Percentiles rank a stretch among this genome's conserved stretches.
Evolutionary conservation across 2,329 filamentous ascomycete genomes (phyloP).

Genomic region (Calonectria pauciramosa): DNA sequence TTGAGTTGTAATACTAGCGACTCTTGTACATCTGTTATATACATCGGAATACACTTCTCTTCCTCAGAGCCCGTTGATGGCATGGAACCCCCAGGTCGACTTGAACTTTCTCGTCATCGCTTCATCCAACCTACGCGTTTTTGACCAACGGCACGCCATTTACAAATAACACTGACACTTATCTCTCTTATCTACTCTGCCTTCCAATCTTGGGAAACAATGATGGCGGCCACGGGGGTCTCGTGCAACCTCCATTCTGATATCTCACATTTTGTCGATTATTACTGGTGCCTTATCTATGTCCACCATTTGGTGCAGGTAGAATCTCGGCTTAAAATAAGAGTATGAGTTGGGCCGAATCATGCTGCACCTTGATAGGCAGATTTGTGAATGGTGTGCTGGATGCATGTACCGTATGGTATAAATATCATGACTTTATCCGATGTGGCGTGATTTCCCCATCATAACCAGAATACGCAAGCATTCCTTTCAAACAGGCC

Average conservation of each 20-base stretch:
- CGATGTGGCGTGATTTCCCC: neutral
- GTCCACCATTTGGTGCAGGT: neutral
- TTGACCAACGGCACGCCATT: neutral
- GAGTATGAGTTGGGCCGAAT: neutral
- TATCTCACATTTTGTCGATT: neutral
- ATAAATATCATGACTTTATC: neutral
- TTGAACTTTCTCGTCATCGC: neutral
- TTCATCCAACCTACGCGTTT: neutral
- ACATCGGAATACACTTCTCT: neutral
- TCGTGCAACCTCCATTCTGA: neutral
- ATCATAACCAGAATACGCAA: neutral
- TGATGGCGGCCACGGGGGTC: neutral
- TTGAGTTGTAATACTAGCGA: neutral
- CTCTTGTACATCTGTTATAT: neutral
- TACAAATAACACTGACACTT: neutral
- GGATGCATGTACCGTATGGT: neutral
- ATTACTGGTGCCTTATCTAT: neutral
- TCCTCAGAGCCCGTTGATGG: neutral
- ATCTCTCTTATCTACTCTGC: neutral
- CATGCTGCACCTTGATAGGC: neutral
- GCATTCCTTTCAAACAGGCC: neutral
- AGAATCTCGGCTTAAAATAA: neutral
- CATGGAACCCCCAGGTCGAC: neutral
- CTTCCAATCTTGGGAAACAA: too few species aligned
- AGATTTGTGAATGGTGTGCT: neutral